Evolutionary conservation across 257 asterid genomes (phyloP), one percentile per base, ranked within the genome.

Genomic region (Misopates orontium): DNA sequence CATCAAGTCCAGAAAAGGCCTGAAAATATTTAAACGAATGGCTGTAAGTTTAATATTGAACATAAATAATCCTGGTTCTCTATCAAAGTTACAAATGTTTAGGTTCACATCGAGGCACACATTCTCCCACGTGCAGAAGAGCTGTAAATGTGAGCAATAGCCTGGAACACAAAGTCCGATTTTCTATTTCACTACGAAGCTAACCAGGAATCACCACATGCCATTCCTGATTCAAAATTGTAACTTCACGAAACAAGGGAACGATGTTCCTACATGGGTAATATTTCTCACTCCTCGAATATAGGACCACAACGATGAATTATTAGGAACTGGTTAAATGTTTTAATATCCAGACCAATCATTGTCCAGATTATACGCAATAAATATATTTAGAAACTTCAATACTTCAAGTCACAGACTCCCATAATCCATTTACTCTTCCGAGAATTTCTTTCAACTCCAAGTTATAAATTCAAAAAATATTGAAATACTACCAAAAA

Each of bases 1-100:
- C 71, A 86, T 93, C 99, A 70, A 93, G 79, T 77, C 99, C 97
- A 82, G 99, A 93, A 75, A 93, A 87, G 24, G 99, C 99, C 99
- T 93, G 84, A 61, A 32, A 62, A 55, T 50, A 62, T 51, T 57
- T 44, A n/a, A 67, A 60, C 21, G 66, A 58, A 67, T 10, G 49
- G 48, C 18, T 23, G 48, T 23, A 53, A 23, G 57, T 40, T 64
- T 23, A 55, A 36, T 56, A 39, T 23, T 13, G 13, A 56, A 12
- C 17, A 23, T 15, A 51, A 40, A 44, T 9, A 19, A 10, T 13
- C n/a, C 47, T 57, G 58, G 72, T 23, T 39, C 51, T 49, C 10
- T 40, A 58, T 66, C 28, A 64, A 11, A 36, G 40, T 24, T 16
- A 39, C 15, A 60, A 13, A 62, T 40, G 45, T 48, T 55, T 50